Evolutionary conservation across 2,329 filamentous ascomycete species (phyloP).

Genomic region (Calonectria ilicicola): DNA sequence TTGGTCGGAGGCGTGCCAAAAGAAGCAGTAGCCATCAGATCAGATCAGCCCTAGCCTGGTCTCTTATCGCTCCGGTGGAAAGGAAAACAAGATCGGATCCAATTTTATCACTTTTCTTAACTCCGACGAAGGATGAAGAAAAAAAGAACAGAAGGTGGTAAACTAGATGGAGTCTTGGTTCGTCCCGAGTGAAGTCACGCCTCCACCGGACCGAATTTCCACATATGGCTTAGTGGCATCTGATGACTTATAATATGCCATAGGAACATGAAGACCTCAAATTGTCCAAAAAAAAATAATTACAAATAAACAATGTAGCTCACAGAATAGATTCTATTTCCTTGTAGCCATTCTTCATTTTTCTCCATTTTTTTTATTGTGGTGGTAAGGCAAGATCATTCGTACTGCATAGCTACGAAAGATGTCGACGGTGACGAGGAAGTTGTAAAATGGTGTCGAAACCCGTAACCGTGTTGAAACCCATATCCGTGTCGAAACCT

Average conservation of each 20-base stretch:
- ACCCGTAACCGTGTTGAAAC: too few species aligned
- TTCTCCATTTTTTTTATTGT: too few species aligned
- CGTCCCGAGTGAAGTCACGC: background rate
- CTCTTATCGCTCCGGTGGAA: background rate
- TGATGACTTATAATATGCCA: background rate
- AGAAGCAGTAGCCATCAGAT: background rate
- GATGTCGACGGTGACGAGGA: too few species aligned
- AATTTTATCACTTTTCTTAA: background rate
- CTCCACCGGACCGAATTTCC: slow-evolving; percentile 8
- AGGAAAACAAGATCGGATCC: background rate
- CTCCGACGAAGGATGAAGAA: background rate
- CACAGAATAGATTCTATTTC: too few species aligned
- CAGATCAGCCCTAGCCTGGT: background rate
- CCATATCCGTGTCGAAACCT: too few species aligned
- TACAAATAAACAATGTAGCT: too few species aligned
- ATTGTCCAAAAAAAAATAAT: background rate
- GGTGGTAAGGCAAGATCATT: too few species aligned
- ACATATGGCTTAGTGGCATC: background rate
- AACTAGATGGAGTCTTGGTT: background rate
- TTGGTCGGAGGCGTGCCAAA: background rate
- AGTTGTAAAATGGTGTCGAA: too few species aligned
- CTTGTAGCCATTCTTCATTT: too few species aligned
- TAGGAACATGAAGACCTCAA: background rate
- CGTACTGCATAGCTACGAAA: too few species aligned
- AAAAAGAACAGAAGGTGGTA: background rate